phyloP scores from a whole-genome alignment of 495 filamentous ascomycete genomes.

The Talaromyces proteolyticus region DNA sequence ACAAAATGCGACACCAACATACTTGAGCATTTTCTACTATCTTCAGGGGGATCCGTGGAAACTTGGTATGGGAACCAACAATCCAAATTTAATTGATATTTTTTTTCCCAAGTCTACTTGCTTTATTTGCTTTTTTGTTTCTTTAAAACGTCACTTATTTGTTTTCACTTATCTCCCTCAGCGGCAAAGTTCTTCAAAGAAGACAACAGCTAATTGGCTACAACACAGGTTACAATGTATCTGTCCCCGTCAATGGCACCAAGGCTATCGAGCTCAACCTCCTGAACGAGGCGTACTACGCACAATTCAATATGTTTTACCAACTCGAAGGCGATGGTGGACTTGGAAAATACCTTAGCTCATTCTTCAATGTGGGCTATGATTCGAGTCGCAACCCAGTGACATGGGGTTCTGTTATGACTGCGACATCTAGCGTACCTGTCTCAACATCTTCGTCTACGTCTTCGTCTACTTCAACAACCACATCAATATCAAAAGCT shows the following conservation, averaged over 20 bases:
- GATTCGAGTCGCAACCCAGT: background rate
- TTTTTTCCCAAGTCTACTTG: background rate
- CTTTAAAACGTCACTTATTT: too few relatives aligned
- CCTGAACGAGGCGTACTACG: conserved; percentile 1
- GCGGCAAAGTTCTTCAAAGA: too few relatives aligned
- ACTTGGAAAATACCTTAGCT: conserved; percentile 2
- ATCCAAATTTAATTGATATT: background rate
- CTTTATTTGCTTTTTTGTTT: background rate
- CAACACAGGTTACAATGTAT: background rate
- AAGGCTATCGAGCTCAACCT: background rate
- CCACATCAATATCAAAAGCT: background rate
- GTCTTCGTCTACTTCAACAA: background rate
- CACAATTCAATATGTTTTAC: conserved; percentile 2
- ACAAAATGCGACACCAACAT: background rate
- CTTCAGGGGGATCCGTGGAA: background rate
- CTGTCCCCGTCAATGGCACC: conserved; percentile 3
- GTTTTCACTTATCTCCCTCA: too few relatives aligned
- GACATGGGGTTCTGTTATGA: background rate
- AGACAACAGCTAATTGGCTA: background rate
- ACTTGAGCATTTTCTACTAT: conserved; percentile 2
- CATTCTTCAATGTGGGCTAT: conserved; percentile 1
- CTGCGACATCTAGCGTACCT: background rate
- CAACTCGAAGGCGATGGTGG: background rate
- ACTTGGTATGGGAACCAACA: background rate
- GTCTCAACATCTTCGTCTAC: background rate